Conservation (phyloP, 306 rosid genomes). For the Begonia peltatifolia region DNA sequence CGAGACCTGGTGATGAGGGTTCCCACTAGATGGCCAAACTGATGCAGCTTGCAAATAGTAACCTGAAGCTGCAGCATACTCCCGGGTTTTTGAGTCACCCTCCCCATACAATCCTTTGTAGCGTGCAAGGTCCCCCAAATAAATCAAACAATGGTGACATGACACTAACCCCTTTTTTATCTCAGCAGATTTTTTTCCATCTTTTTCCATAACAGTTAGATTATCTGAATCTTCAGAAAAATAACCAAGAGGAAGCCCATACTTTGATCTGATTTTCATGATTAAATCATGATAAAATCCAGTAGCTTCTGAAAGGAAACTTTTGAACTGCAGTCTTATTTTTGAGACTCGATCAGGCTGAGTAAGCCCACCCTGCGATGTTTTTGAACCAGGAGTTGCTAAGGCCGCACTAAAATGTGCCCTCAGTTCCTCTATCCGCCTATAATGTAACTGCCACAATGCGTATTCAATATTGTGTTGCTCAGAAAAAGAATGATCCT, state of each 20-base stretch:
- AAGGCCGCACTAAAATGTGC: constrained; percentile 48
- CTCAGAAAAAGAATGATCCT: constrained; percentile 87
- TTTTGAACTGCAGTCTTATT: constrained; percentile 78
- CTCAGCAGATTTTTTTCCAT: constrained; percentile 70
- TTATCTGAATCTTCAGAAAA: constrained; percentile 63
- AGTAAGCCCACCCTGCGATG: constrained; percentile 39
- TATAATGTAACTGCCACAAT: constrained; percentile 90
- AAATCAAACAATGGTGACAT: constrained; percentile 88
- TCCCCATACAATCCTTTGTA: constrained; percentile 96
- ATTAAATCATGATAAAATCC: constrained; percentile 95
- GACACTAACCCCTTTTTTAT: constrained; percentile 79
- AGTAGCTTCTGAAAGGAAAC: constrained; percentile 93
- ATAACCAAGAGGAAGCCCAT: constrained; percentile 77
- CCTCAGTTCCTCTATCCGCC: constrained; percentile 82
- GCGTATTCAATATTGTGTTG: constrained; percentile 69
- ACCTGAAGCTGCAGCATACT: constrained; percentile 86
- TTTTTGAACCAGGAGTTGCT: constrained; percentile 44
- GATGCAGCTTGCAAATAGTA: constrained; percentile 91
- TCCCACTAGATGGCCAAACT: constrained; percentile 81
- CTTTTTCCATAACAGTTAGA: constrained; percentile 49
- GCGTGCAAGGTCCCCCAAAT: constrained; percentile 98
- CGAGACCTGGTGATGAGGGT: constrained; percentile 91
- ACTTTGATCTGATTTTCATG: constrained; percentile 69
- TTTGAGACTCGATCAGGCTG: constrained; percentile 63
- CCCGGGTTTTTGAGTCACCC: constrained; percentile 69